Evolutionary conservation across 257 asterid genomes (phyloP), one percentile per base, ranked within the genome.

Genomic region (Ocimum tenuiflorum): DNA sequence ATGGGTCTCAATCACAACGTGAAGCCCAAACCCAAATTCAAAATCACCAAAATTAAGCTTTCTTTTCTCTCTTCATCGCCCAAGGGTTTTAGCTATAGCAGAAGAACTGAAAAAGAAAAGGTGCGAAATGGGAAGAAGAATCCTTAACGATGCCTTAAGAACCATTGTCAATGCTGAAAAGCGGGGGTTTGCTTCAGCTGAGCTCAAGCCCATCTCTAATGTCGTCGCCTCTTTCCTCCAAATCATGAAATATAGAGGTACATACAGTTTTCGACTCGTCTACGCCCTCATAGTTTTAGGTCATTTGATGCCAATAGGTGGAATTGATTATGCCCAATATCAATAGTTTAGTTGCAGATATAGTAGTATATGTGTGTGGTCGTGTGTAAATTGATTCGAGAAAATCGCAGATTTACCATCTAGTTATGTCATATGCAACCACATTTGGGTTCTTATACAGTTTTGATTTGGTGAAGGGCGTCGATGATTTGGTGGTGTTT

Each of bases 201-300:
- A 88, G 75, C 96, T 92, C 18, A 74, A 83, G 60, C 97, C 96
- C 8, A 27, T 89, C 74, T 92, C 97, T 38, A 59, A 82, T 72
- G 94, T 86, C 74, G 80, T 89, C 58, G 73, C 97, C n/a, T 81
- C 92, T 43, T 92, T 92, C 79, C 87, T 92, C 22, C 91, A 89
- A 64, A 92, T 92, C 84, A 91, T 91, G 98, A 89, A 87, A 78
- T 82, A 87, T 78, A 77, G 96, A 82, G 98, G 98, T 88, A 45
- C 64, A 17, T 63, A 23, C 10, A 58, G 8, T 23, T 66, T 62
- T 59, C 31, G 62, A 10, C 55, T 14, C 12, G 42, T 41, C 11
- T 47, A 8, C 4, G 9, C 41, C 7, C 36, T 33, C 23, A 18
- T 8, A 7, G 7, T 47, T 27, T 19, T 36, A 35, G 41, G 14